Conservation (phyloP, 2,329 filamentous ascomycete species). For the Colletotrichum nymphaeae region DNA sequence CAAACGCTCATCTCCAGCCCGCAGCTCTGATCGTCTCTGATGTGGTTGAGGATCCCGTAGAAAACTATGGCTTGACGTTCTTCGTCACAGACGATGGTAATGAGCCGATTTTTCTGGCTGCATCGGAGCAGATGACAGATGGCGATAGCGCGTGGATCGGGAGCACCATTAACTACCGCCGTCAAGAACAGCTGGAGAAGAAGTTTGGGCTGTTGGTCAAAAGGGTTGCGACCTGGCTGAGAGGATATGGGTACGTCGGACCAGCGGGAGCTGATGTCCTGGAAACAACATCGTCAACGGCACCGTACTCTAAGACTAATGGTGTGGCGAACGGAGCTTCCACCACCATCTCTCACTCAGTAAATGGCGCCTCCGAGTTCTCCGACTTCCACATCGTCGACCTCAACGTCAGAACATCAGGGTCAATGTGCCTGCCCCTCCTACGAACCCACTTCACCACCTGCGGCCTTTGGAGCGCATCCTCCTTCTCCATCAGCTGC, state of each 20-base stretch:
- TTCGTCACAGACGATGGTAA: constrained; percentile 43
- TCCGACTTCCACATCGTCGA: constrained; percentile 44
- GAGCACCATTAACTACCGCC: constrained; percentile 46
- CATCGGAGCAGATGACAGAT: constrained; percentile 49
- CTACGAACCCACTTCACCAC: constrained; percentile 43
- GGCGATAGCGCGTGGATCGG: constrained; percentile 47
- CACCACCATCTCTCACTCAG: not conserved
- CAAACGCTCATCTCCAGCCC: constrained; percentile 46
- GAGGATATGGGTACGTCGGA: constrained; percentile 45
- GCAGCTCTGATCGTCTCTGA: constrained; percentile 46
- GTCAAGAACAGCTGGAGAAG: constrained; percentile 42
- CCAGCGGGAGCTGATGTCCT: constrained; percentile 48
- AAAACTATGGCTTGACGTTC: constrained; percentile 49
- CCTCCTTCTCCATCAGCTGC: constrained; percentile 43
- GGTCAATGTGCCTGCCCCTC: constrained; percentile 44
- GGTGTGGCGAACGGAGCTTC: constrained; percentile 12
- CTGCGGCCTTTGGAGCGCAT: constrained; percentile 41
- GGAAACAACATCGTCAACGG: constrained; percentile 38
- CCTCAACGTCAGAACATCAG: constrained; percentile 48
- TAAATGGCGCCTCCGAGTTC: not conserved
- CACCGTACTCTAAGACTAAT: constrained; percentile 11
- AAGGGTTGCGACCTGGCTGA: constrained; percentile 42
- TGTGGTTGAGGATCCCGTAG: constrained; percentile 44
- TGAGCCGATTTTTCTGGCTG: constrained; percentile 44
- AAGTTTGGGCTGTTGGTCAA: constrained; percentile 41